Evolutionary conservation across 345 rosid species (phyloP), one percentile per base, ranked within the genome.

Genomic region (Populus deltoides): DNA sequence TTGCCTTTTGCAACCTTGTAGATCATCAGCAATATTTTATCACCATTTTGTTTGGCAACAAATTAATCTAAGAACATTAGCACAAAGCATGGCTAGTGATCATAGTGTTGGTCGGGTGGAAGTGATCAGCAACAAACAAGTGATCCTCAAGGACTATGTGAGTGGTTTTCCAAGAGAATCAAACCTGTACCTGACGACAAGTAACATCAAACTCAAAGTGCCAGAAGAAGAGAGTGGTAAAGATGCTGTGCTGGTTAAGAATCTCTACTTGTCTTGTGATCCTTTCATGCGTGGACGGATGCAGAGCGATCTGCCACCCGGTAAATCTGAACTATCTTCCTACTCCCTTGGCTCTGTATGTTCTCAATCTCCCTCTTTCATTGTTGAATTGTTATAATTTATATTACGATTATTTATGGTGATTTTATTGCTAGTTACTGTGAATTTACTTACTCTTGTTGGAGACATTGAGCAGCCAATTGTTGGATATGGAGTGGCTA

Each of bases 251-350:
- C 18, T 91, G 47, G 79, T 90, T 65, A 90, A 90, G 86, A 92
- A 90, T 81, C 86, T 90, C 22, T 89, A 80, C 77, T 78, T 90
- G 80, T 90, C 96, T 2, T 92, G 96, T 25, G 93, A 92, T 85
- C 96, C 92, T 20, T 79, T 72, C 71, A 45, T 76, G 85, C 53
- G 83, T 8, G 12, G n/a, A 17, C 77, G 59, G 29, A 83, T 83
- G 85, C 51, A 15, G 51, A 51, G 9, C 2, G 39, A 31, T 24
- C 24, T 1, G 17, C 33, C 51, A 24, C 3, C 55, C 5, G 13
- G 29, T 1, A 31, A 36, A 51, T 13, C 73, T 4, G 33, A 15
- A 15, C 70, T 24, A 62, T 8, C 33, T 51, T 65, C 79, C 61
- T 74, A 10, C 55, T 5, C 18, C 47, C 86, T 78, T 70, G 88